phyloP scores from a whole-genome alignment of 768 basidiomycete genomes.

The Leucosporidium creatinivorum region DNA sequence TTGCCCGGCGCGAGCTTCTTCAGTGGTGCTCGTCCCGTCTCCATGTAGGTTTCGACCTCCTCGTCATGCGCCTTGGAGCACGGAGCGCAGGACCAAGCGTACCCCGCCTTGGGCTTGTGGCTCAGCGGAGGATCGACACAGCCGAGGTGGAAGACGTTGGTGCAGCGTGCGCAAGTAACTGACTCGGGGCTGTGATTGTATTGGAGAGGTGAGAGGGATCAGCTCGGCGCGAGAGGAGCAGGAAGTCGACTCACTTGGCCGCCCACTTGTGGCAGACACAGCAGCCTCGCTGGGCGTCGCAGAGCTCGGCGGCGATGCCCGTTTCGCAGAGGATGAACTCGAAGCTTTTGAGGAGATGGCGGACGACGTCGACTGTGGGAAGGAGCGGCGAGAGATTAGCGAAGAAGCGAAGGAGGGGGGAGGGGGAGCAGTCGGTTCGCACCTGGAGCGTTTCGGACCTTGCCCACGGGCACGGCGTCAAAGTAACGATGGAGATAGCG shows the following conservation, averaged over 20 bases:
- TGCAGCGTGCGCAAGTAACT: conserved; percentile 84
- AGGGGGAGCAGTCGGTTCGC: conserved; percentile 42
- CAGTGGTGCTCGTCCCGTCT: conserved; percentile 7
- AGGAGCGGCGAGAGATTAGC: conserved; percentile 21
- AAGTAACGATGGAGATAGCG: conserved; percentile 98
- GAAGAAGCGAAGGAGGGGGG: conserved; percentile 31
- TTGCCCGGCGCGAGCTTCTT: not conserved
- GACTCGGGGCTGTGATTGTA: conserved; percentile 66
- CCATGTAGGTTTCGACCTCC: conserved; percentile 39
- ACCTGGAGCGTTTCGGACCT: conserved; percentile 71
- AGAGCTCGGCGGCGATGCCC: conserved; percentile 82
- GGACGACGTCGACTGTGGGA: conserved; percentile 77
- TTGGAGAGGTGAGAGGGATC: conserved; percentile 22
- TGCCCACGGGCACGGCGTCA: conserved; percentile 80
- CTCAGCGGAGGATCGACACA: conserved; percentile 86
- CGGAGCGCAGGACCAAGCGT: conserved; percentile 94
- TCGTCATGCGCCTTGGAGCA: conserved; percentile 75
- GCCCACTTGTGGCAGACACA: conserved; percentile 83
- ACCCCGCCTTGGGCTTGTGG: conserved; percentile 88
- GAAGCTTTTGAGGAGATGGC: conserved; percentile 69
- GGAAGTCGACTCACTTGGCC: conserved; percentile 56
- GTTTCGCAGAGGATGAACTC: conserved; percentile 94
- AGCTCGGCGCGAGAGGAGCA: not conserved
- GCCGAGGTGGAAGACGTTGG: conserved; percentile 86
- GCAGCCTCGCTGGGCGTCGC: conserved; percentile 76